Percentiles rank a stretch among this genome's conserved stretches.
Evolutionary conservation across 2,329 filamentous ascomycete species (phyloP).

Genomic region (Colletotrichum sp.): DNA sequence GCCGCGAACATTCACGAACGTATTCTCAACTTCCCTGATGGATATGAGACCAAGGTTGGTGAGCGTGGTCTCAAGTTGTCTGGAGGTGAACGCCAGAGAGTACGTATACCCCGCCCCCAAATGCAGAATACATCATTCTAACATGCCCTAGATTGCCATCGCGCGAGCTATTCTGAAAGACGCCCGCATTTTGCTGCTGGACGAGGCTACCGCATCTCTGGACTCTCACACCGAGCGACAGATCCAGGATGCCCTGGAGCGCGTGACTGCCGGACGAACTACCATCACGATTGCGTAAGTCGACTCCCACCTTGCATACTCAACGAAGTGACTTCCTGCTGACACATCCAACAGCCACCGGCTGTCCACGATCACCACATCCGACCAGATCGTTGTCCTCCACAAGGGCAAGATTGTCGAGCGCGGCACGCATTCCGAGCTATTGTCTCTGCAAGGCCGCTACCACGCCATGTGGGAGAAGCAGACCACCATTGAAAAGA

Average conservation of each 20-base stretch:
- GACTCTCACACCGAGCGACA: slow-evolving; percentile 65
- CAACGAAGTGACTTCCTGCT: too few species aligned
- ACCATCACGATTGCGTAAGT: slow-evolving; percentile 57
- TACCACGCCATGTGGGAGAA: slow-evolving; percentile 61
- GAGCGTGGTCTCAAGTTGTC: slow-evolving; percentile 59
- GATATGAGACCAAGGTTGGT: slow-evolving; percentile 58
- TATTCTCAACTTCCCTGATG: slow-evolving; percentile 57
- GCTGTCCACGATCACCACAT: slow-evolving; percentile 61
- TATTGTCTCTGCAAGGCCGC: slow-evolving; percentile 48
- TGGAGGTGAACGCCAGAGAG: slow-evolving; percentile 65
- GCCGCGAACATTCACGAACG: slow-evolving; percentile 60
- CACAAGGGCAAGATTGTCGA: slow-evolving; percentile 56
- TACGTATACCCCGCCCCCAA: slow-evolving; percentile 25
- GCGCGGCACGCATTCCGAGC: slow-evolving; percentile 51
- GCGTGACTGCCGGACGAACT: slow-evolving; percentile 51
- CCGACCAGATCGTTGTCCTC: slow-evolving; percentile 60
- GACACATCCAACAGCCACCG: slow-evolving; percentile 46
- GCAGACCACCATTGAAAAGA: slow-evolving; percentile 48
- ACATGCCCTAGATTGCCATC: slow-evolving; percentile 50
- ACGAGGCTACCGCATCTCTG: slow-evolving; percentile 75
- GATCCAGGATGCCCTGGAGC: slow-evolving; percentile 59
- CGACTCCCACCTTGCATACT: background rate
- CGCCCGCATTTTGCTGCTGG: slow-evolving; percentile 71
- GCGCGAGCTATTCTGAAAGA: slow-evolving; percentile 72
- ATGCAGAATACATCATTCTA: background rate